These are phyloP conservation scores for Crucihimalaya himalaica DNA, from an alignment of 345 rosid species.

Conservation along the genomic window DNA sequence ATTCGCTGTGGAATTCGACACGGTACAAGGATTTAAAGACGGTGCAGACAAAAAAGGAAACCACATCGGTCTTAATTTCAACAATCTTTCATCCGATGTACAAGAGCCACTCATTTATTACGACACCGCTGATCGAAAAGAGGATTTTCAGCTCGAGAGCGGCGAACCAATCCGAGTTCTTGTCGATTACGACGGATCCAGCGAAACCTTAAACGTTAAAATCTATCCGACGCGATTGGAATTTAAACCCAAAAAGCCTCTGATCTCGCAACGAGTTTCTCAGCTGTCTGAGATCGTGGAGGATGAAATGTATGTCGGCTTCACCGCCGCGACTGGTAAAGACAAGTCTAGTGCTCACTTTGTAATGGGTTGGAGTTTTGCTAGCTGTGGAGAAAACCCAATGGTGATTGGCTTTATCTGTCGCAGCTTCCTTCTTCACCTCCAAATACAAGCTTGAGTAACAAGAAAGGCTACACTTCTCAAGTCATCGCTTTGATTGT, in stretches of 20 bases:
- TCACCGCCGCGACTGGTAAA: slow-evolving; percentile 74
- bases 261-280: slow-evolving; percentile 15
- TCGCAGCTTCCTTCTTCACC: slow-evolving; percentile 50
- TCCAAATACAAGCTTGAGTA: slow-evolving; percentile 9
- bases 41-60: slow-evolving; percentile 39
- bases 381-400: slow-evolving; percentile 44
- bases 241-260: slow-evolving; percentile 48
- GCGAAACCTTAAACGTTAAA: slow-evolving; percentile 44
- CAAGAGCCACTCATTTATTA: slow-evolving; percentile 39
- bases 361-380: slow-evolving; percentile 80
- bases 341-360: slow-evolving; percentile 58
- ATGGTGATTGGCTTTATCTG: slow-evolving; percentile 39
- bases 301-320: slow-evolving; percentile 64
- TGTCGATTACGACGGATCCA: slow-evolving; percentile 60
- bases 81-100: slow-evolving; percentile 39
- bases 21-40: slow-evolving; percentile 52
- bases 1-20: slow-evolving; percentile 66
- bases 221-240: slow-evolving; percentile 37
- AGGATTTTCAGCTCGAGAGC: slow-evolving; percentile 40
- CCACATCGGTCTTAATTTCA: slow-evolving; percentile 62
- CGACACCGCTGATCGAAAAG: not conserved
- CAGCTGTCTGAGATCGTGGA: slow-evolving; percentile 27
- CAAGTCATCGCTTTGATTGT: slow-evolving; percentile 30
- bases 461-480: slow-evolving; percentile 34
- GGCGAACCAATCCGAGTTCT: slow-evolving; percentile 57